phyloP scores from a whole-genome alignment of 306 rosid genomes.

The Quercus dentata region DNA sequence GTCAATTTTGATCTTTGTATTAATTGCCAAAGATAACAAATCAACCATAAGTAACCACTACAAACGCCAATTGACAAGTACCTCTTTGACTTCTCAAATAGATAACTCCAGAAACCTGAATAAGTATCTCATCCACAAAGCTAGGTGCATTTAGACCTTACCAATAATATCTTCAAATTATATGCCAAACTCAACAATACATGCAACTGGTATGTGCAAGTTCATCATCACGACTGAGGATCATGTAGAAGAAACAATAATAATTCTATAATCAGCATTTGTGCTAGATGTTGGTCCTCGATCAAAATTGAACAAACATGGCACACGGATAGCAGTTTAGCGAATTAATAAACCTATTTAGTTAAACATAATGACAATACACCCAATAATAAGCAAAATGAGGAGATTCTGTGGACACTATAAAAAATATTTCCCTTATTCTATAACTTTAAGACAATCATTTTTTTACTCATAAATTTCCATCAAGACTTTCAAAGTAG shows the following conservation, averaged over 20 bases:
- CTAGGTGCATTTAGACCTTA: background rate
- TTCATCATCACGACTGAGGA: background rate
- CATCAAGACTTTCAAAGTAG: no score
- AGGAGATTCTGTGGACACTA: no score
- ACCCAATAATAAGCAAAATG: background rate
- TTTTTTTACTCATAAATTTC: no score
- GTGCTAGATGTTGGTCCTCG: background rate
- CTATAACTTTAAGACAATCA: no score
- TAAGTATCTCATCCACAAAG: background rate
- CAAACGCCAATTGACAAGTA: no score
- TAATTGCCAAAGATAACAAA: no score
- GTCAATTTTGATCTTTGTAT: no score
- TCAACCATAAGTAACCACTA: no score
- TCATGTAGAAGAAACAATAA: background rate
- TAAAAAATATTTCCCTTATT: no score
- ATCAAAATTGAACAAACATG: background rate
- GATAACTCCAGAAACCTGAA: background rate
- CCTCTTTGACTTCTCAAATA: no score
- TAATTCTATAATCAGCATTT: no score
- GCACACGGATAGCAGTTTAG: background rate
- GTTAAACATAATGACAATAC: background rate
- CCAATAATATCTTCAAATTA: background rate
- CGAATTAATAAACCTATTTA: background rate
- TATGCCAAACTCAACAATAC: background rate
- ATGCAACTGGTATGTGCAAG: background rate